phyloP scores from a whole-genome alignment of 345 rosid species.

The Ceriops zippeliana region DNA sequence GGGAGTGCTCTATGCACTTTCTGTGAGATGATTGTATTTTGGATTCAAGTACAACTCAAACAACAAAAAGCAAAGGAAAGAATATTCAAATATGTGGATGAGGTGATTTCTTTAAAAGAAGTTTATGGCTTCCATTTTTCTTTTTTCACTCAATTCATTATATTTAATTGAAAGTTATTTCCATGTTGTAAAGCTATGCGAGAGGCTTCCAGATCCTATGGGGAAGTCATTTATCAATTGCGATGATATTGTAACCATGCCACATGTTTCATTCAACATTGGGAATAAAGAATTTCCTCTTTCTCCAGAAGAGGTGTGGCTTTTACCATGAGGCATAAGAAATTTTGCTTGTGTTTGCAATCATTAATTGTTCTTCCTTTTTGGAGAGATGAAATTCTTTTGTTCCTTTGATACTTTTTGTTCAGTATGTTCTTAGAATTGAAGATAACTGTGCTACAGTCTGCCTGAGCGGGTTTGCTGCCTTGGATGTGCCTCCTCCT shows the following conservation, averaged over 20 bases:
- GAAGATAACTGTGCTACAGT: conserved; percentile 30
- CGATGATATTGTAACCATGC: conserved; percentile 32
- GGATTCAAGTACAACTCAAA: conserved; percentile 50
- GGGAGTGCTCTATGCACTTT: conserved; percentile 37
- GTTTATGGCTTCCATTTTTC: not conserved
- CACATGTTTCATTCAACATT: conserved; percentile 46
- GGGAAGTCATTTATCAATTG: conserved; percentile 49
- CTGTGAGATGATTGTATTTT: conserved; percentile 47
- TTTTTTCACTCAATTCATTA: not conserved
- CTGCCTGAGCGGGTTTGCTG: conserved; percentile 49
- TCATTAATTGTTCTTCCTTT: too few relatives aligned
- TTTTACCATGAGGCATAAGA: not conserved
- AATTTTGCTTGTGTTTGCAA: not conserved
- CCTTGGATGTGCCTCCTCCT: conserved; percentile 43
- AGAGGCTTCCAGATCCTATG: conserved; percentile 42
- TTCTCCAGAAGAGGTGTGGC: conserved; percentile 43
- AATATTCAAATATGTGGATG: conserved; percentile 33
- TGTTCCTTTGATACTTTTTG: not conserved
- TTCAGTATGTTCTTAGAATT: conserved; percentile 42
- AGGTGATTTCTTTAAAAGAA: conserved; percentile 30
- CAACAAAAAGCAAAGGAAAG: conserved; percentile 46
- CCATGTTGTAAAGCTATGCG: conserved; percentile 38
- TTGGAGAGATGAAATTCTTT: not conserved
- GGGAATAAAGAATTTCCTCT: conserved; percentile 44
- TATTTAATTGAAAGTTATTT: too few relatives aligned